Percentiles rank a stretch among this genome's conserved stretches.
Conservation (phyloP, 139 green algal species). For the Tetratostichococcus sp. region DNA sequence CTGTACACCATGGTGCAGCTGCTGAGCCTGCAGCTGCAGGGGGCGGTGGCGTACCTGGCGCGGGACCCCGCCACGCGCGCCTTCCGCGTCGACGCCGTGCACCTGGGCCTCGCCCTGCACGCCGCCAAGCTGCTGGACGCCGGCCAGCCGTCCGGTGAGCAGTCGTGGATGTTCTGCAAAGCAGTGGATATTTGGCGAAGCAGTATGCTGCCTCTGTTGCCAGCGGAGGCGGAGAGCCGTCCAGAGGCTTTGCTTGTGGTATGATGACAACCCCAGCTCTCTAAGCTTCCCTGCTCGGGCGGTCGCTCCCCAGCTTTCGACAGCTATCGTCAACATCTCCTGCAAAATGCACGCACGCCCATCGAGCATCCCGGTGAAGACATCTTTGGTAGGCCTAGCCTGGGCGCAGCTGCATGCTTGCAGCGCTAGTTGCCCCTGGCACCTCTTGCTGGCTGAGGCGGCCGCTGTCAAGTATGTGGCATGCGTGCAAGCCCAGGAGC, state of each 20-base stretch:
- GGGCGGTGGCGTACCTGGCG: conserved; percentile 39
- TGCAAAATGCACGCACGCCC: neutral
- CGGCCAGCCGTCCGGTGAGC: neutral
- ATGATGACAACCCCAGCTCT: no score
- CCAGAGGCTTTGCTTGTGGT: no score
- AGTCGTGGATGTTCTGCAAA: neutral
- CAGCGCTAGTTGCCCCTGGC: neutral
- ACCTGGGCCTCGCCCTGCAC: conserved; percentile 66
- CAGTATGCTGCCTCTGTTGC: no score
- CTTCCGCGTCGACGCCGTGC: conserved; percentile 63
- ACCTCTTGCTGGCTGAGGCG: no score
- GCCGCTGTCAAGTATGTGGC: no score
- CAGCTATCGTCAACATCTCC: neutral
- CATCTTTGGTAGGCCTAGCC: neutral
- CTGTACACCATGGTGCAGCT: conserved; percentile 82
- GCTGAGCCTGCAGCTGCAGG: conserved; percentile 71
- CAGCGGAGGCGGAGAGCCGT: no score
- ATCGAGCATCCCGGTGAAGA: neutral
- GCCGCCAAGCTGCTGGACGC: neutral
- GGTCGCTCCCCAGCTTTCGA: no score
- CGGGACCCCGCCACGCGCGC: conserved; percentile 38
- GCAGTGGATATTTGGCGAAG: no score
- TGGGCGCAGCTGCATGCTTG: no score
- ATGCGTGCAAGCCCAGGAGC: neutral
- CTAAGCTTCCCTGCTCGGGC: no score